Evolutionary conservation across 495 filamentous ascomycete species (phyloP), one percentile per base, ranked within the genome.

Genomic region (Clohesyomyces aquaticus): DNA sequence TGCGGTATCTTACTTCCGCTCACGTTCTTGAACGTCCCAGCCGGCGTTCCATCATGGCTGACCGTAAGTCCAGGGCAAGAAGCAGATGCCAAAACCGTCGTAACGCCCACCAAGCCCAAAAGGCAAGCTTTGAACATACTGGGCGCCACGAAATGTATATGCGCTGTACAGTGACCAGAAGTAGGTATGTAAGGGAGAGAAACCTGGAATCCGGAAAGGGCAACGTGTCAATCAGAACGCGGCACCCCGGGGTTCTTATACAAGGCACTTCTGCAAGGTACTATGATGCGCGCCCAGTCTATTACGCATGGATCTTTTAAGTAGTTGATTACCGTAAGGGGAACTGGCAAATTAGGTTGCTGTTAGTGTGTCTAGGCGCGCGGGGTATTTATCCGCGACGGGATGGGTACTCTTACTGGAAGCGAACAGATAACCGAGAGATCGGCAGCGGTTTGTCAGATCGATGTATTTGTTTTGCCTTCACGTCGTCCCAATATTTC

Each of bases 21-120:
- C 11, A 64, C 22, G 19, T 58, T 64, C 61, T 64, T 64, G 27
- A 64, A 51, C 23, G 35, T 28, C 47, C 61, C 61, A 10, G 38
- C 61, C 1, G 61, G 52, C 19, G 2, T 23, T 1, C 61, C 61
- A 1, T 54, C 43, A 25, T 58, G 27, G 53, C 41, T 56, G 14
- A 64, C 61, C n/a, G 27, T 4, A 50, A 48, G 41, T 16, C 42
- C 18, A 10, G 32, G 12, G 1, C 21, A 43, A 10, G 46, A 22
- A 14, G 47, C 25, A 26, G 49, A 25, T n/a, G 55, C 38, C 14
- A 47, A 25, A 48, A 48, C 41, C 3, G 38, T 22, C 2, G 55
- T 12, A 58, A 45, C 23, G 6, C 45, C 19, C n/a, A 21, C 56
- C 26, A 51, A 51, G 1, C 32, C 54, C 27, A 57, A 4, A 1